Percentiles rank a stretch among this genome's conserved stretches.
phyloP scores from a whole-genome alignment of 257 asterid genomes.

The Solanum tacnaense region DNA sequence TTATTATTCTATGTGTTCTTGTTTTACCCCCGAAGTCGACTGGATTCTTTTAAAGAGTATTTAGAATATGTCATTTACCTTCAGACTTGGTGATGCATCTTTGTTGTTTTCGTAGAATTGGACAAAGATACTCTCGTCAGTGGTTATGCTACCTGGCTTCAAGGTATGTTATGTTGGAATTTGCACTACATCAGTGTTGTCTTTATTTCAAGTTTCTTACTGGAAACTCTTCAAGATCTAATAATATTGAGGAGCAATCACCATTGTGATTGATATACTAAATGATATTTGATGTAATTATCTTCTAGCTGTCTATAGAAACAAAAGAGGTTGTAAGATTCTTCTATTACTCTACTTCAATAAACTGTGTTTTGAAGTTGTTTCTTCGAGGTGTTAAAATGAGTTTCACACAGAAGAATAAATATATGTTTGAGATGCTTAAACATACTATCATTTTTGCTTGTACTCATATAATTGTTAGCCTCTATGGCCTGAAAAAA shows the following conservation, averaged over 20 bases:
- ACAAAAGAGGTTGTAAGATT: neutral
- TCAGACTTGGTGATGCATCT: neutral
- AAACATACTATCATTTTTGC: neutral
- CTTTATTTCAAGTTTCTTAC: neutral
- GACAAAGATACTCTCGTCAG: neutral
- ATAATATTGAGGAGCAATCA: neutral
- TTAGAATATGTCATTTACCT: neutral
- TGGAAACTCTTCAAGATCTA: neutral
- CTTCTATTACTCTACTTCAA: neutral
- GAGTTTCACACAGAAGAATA: neutral
- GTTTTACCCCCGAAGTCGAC: neutral
- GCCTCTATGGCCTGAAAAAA: constrained; percentile 21
- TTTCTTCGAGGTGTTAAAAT: neutral
- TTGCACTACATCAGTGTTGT: neutral
- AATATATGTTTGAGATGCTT: neutral
- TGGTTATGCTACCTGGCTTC: neutral
- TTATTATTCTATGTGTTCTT: neutral
- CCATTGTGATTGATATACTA: neutral
- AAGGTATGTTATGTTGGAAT: neutral
- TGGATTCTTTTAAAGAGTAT: neutral
- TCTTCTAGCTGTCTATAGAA: neutral
- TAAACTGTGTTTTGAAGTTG: neutral
- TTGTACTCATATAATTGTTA: neutral
- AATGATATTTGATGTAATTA: neutral
- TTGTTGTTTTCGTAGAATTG: neutral